These are phyloP conservation scores for Solanum medicagineum DNA, from an alignment of 257 asterid genomes.

Conservation along the genomic window DNA sequence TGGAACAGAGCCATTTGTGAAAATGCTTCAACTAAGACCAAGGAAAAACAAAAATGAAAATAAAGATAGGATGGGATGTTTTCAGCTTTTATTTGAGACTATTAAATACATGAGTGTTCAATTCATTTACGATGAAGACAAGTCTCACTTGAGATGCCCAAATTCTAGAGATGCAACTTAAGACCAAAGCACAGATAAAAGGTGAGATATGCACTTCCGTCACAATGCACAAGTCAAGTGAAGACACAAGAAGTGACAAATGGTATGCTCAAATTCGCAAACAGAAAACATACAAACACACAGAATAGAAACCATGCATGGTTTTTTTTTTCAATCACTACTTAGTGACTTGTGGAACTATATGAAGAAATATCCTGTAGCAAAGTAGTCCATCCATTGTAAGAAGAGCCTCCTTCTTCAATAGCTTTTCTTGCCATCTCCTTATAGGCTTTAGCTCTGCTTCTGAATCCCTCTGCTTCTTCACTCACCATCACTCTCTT, in stretches of 20 bases:
- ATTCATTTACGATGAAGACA: not conserved
- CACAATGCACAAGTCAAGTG: not conserved
- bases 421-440: slow-evolving; percentile 22
- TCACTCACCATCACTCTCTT: slow-evolving; percentile 23
- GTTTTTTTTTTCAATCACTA: not conserved
- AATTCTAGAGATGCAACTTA: not conserved
- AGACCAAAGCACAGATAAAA: not conserved
- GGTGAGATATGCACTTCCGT: not conserved
- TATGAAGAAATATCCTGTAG: slow-evolving; percentile 20
- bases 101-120: not conserved
- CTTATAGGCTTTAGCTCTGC: slow-evolving; percentile 10
- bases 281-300: not conserved
- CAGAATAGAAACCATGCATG: not conserved
- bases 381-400: slow-evolving; percentile 20
- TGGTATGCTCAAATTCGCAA: not conserved
- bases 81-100: not conserved
- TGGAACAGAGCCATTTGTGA: too few species aligned
- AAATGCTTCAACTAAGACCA: not conserved
- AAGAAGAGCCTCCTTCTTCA: slow-evolving; percentile 56
- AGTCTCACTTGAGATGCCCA: not conserved
- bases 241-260: not conserved
- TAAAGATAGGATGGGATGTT: not conserved
- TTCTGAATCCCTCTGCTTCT: slow-evolving; percentile 25
- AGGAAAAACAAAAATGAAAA: not conserved
- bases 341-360: not conserved